A percentile compares a stretch with the other conserved stretches of the same genome.
phyloP scores from a whole-genome alignment of 306 rosid genomes.

The Amphicarpaea edgeworthii region DNA sequence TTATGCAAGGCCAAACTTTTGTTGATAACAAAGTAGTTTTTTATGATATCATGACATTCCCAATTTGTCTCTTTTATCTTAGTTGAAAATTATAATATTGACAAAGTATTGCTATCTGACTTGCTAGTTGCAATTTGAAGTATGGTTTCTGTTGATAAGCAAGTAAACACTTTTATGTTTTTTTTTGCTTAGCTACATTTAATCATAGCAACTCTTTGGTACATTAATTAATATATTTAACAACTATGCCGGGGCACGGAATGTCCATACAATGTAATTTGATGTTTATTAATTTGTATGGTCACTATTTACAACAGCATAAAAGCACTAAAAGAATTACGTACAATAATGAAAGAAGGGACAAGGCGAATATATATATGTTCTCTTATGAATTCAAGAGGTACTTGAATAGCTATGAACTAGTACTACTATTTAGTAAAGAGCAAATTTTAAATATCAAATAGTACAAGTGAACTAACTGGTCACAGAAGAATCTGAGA shows the following conservation, averaged over 20 bases:
- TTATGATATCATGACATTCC: neutral
- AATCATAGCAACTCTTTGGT: slow-evolving; percentile 10
- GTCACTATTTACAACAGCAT: slow-evolving; percentile 84
- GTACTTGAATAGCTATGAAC: slow-evolving; percentile 55
- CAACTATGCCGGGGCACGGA: slow-evolving; percentile 18
- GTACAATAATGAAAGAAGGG: slow-evolving; percentile 47
- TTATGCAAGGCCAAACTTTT: too few relatives aligned
- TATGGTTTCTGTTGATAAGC: neutral
- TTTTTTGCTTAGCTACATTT: slow-evolving; percentile 5
- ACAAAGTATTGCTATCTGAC: slow-evolving; percentile 2
- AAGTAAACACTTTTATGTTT: neutral
- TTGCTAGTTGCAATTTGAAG: neutral
- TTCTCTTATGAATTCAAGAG: slow-evolving; percentile 55
- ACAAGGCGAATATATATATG: slow-evolving; percentile 29
- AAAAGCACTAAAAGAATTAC: slow-evolving; percentile 74
- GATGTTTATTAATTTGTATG: slow-evolving; percentile 60
- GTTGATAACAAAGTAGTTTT: too few relatives aligned
- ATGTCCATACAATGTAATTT: slow-evolving; percentile 47
- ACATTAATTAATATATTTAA: slow-evolving; percentile 15
- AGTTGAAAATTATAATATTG: neutral
- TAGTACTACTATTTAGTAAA: too few relatives aligned
- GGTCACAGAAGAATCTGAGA: slow-evolving; percentile 37
- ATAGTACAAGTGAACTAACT: slow-evolving; percentile 52
- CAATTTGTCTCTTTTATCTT: slow-evolving; percentile 1
- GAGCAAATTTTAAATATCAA: slow-evolving; percentile 46